A percentile compares a stretch with the other conserved stretches of the same genome.
Conservation (phyloP, 176 grass and related monocot species). For the Eragrostis nindensis region DNA sequence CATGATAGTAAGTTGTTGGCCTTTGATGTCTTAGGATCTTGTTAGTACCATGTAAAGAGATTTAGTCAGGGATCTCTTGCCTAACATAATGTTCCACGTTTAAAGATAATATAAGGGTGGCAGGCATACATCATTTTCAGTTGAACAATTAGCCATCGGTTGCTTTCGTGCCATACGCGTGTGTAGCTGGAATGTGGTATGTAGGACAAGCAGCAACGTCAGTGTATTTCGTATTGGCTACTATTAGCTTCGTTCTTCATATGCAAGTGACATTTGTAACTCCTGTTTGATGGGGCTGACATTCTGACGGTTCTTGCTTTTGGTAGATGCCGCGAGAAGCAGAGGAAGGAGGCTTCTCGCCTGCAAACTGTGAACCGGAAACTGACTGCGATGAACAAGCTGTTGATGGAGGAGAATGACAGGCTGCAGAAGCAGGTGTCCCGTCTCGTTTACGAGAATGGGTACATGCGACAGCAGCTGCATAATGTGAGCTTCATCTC, state of each 20-base stretch:
- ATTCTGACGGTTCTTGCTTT: conserved; percentile 21
- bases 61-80: conserved; percentile 25
- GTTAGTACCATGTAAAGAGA: background rate
- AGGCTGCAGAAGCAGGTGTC: conserved; percentile 99
- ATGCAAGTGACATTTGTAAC: conserved; percentile 23
- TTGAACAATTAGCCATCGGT: conserved; percentile 25
- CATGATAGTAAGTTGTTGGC: background rate
- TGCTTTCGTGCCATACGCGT: conserved; percentile 29
- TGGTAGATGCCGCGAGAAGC: conserved; percentile 93
- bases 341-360: conserved; percentile 91
- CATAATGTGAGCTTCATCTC: conserved; percentile 65
- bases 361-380: conserved; percentile 95
- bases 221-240: background rate
- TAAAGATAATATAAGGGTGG: conserved; percentile 24
- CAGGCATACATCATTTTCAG: conserved; percentile 36
- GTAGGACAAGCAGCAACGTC: background rate
- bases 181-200: conserved; percentile 28
- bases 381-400: conserved; percentile 96
- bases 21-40: background rate
- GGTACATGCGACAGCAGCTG: conserved; percentile 78
- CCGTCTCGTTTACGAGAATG: conserved; percentile 93
- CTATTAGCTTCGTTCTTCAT: conserved; percentile 18
- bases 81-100: conserved; percentile 40
- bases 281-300: conserved; percentile 21
- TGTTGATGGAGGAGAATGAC: conserved; percentile 99